Evolutionary conservation across 768 basidiomycete species (phyloP).

Genomic region (Dioszegia aurantiaca): DNA sequence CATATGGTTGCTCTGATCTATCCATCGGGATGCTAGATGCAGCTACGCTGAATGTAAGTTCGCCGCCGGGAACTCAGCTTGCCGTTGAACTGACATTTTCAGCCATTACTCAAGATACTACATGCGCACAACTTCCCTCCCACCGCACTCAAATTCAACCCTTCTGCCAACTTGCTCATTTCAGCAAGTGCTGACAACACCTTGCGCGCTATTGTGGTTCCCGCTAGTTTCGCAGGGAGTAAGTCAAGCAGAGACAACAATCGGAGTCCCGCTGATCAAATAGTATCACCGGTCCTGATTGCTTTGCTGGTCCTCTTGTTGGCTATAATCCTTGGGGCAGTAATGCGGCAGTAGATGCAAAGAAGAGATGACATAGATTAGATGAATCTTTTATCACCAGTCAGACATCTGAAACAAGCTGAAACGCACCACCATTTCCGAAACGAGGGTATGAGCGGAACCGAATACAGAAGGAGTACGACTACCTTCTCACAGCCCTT

Average conservation of each 20-base stretch:
- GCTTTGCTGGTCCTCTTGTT: slow-evolving; percentile 25
- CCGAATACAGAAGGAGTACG: too few species aligned
- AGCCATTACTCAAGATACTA: slow-evolving; percentile 84
- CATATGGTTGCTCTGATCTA: slow-evolving; percentile 81
- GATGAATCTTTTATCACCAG: background rate
- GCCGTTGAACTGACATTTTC: slow-evolving; percentile 14
- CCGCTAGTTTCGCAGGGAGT: slow-evolving; percentile 53
- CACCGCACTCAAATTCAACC: slow-evolving; percentile 84
- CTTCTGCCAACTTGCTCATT: slow-evolving; percentile 71
- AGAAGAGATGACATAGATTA: too few species aligned
- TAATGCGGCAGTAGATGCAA: slow-evolving; percentile 1
- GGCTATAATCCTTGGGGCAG: slow-evolving; percentile 3
- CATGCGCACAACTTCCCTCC: slow-evolving; percentile 94
- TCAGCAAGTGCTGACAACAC: slow-evolving; percentile 90
- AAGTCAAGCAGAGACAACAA: slow-evolving; percentile 20
- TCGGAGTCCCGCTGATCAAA: background rate
- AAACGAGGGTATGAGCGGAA: too few species aligned
- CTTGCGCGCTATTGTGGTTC: slow-evolving; percentile 73
- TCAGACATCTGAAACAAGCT: too few species aligned
- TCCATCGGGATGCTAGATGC: slow-evolving; percentile 81
- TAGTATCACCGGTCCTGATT: slow-evolving; percentile 18
- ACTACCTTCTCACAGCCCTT: too few species aligned
- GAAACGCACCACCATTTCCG: too few species aligned
- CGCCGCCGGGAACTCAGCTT: slow-evolving; percentile 2
- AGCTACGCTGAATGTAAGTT: slow-evolving; percentile 67